Base-by-base conservation (phyloP, 2,329 filamentous ascomycete species). In the Ascochyta clinopodiicola region DNA sequence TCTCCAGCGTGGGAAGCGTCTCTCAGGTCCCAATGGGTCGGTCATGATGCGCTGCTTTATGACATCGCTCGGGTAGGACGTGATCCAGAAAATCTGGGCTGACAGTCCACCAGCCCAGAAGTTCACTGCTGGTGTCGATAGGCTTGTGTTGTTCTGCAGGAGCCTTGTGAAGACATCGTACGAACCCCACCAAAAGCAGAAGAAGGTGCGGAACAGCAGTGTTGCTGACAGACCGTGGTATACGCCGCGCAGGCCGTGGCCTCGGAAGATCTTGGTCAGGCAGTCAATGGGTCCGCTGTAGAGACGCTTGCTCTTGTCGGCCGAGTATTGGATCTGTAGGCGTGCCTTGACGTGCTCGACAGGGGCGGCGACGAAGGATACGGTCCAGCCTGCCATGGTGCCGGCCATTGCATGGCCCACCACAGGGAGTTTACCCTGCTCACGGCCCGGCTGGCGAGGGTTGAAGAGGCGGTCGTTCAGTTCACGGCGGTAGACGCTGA, bases 41-140 rank as follows among this genome's bases (percentile, higher is more conserved):
- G 94, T 97, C 95, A 99, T 98, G 72, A 99, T 89, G 29, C 92
- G 84, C 80, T 98, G 94, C 82, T 98, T 98, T 51, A 98, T 88
- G 21, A 97, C 91, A 73, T 98, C 94, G 43, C 87, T 90, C 1
- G 95, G 94, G 72, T 98, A 98, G 61, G 89, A 91, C 17, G 90
- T 91, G 38, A 96, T 75, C 95, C 95, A 99, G 73, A 97, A 99
- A 15, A 96, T 79, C 80, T 99, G 95, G 0, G 95, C 95, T 43
- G 89, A 93, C 46, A 98, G 79, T 0, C 95, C 95, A 3, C 95
- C 95, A 0, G 95, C 94, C 94, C 94, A 98, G 80, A 99, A 99
- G 74, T 98, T 98, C 70, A 98, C 83, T 1, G 88, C 88, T 0
- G 95, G 92, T 0, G 86, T 86, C 49, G 89, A 89, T 49, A 97